Evolutionary conservation across 306 rosid species (phyloP).

Genomic region (cucumber (Cucumis sativus)): DNA sequence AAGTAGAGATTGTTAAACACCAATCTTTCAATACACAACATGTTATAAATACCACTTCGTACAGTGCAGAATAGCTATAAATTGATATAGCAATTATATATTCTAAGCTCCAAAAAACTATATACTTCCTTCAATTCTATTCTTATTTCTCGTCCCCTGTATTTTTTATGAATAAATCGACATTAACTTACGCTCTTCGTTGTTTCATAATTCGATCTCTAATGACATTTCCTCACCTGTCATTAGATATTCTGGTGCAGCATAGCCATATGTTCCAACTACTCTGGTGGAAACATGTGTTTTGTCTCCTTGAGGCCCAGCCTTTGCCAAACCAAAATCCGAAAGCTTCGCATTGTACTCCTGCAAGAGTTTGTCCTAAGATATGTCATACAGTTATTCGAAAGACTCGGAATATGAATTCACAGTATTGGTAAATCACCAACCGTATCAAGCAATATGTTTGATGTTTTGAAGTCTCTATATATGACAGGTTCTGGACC

Average conservation of each 20-base stretch:
- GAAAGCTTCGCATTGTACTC: conserved; percentile 96
- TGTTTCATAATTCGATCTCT: background rate
- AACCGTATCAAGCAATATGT: conserved; percentile 89
- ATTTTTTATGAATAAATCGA: background rate
- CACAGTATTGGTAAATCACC: background rate
- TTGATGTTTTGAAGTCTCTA: conserved; percentile 95
- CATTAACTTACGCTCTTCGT: background rate
- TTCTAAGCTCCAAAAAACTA: background rate
- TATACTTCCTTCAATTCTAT: background rate
- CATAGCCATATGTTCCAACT: conserved; percentile 90
- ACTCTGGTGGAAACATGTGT: conserved; percentile 93
- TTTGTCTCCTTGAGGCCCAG: conserved; percentile 94
- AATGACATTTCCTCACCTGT: conserved; percentile 41
- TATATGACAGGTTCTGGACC: conserved; percentile 96
- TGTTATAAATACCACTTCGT: background rate
- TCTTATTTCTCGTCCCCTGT: background rate
- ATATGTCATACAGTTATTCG: background rate
- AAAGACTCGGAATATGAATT: background rate
- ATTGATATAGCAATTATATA: background rate
- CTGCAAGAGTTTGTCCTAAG: conserved; percentile 18
- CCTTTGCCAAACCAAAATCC: conserved; percentile 96
- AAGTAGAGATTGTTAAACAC: conserved; percentile 6
- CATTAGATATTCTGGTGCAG: conserved; percentile 95
- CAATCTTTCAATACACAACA: background rate
- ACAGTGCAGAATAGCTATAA: background rate